phyloP scores from a whole-genome alignment of 192 early-diverging fungal genomes.

The Dimargaris cristalligena region DNA sequence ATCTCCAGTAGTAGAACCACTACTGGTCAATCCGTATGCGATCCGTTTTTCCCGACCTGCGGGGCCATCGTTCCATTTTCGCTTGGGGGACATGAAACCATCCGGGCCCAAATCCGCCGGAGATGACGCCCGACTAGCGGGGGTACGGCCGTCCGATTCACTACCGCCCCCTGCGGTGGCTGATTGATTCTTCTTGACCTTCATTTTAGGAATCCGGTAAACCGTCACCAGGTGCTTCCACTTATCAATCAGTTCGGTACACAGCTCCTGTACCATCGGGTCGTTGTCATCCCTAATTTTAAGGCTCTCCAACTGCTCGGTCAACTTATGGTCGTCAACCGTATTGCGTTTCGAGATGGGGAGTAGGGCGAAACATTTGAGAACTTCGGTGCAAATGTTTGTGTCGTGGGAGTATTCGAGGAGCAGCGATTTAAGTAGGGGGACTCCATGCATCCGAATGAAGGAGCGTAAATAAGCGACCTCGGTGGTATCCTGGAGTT shows the following conservation, averaged over 20 bases:
- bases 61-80: not conserved
- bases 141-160: not conserved
- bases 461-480: constrained; percentile 35
- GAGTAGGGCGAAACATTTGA: constrained; percentile 49
- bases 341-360: constrained; percentile 68
- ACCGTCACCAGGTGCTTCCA: constrained; percentile 34
- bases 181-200: no score
- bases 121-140: not conserved
- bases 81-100: not conserved
- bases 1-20: not conserved
- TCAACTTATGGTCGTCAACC: constrained; percentile 59
- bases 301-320: constrained; percentile 40
- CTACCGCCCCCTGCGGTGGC: no score
- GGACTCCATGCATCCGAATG: constrained; percentile 47
- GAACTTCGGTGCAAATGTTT: constrained; percentile 41
- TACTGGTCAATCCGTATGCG: no score
- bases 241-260: constrained; percentile 27
- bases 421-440: constrained; percentile 61
- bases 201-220: constrained; percentile 39
- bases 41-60: not conserved
- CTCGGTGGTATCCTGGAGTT: constrained; percentile 39
- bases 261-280: constrained; percentile 20
- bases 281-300: constrained; percentile 26
- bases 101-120: not conserved
- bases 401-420: constrained; percentile 40